phyloP scores from a whole-genome alignment of 2,329 filamentous ascomycete genomes.

The Nakataea oryzae region DNA sequence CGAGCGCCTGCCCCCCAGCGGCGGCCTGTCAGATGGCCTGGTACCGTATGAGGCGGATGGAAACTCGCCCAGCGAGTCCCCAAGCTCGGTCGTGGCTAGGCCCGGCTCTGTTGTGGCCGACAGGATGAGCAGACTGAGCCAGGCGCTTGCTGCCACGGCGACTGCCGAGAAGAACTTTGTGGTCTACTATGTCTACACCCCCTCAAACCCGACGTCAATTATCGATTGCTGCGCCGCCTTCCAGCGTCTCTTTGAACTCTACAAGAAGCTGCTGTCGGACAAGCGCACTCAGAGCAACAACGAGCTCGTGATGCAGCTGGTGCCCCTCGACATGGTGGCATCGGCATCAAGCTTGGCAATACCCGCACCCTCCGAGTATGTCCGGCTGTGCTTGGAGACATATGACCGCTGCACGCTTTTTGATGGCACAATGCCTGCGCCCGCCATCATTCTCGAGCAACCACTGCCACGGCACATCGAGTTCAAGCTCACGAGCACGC shows the following conservation, averaged over 20 bases:
- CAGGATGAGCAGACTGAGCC: constrained; percentile 36
- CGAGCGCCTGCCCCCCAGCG: constrained; percentile 31
- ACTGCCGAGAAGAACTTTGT: constrained; percentile 52
- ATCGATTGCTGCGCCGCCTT: constrained; percentile 66
- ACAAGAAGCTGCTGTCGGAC: constrained; percentile 38
- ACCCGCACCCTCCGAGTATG: constrained; percentile 48
- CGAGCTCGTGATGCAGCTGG: constrained; percentile 68
- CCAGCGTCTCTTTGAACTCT: constrained; percentile 59
- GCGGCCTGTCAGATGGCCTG: constrained; percentile 35
- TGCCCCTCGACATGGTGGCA: constrained; percentile 59
- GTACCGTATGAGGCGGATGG: constrained; percentile 37
- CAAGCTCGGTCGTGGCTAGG: constrained; percentile 18
- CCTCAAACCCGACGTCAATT: constrained; percentile 48
- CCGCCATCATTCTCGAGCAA: constrained; percentile 64
- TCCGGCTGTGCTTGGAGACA: constrained; percentile 58
- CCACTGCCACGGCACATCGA: constrained; percentile 60
- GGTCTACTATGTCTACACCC: constrained; percentile 66
- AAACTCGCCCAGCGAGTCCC: constrained; percentile 25
- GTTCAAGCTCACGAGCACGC: constrained; percentile 59
- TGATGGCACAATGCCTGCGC: constrained; percentile 47
- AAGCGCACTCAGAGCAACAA: constrained; percentile 37
- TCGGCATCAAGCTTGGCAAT: constrained; percentile 52
- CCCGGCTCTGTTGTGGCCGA: constrained; percentile 35
- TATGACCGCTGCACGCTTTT: constrained; percentile 64
- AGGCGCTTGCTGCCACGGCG: constrained; percentile 29